Percentiles rank a stretch among this genome's conserved stretches.
phyloP scores from a whole-genome alignment of 2,329 filamentous ascomycete genomes.

The Hymenoscyphus linearis region DNA sequence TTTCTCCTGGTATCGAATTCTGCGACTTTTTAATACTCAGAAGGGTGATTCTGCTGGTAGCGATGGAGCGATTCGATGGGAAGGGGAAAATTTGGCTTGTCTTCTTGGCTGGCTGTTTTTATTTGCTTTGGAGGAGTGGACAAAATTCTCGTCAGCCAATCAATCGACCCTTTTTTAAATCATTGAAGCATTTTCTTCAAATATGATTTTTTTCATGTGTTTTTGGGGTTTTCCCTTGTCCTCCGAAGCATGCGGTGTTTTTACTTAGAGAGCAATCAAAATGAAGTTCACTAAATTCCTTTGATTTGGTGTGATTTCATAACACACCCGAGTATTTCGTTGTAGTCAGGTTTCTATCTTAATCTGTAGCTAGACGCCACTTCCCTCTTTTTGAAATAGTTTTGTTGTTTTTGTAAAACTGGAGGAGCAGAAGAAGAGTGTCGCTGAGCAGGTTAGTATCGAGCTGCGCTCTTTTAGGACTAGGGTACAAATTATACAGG shows the following conservation, averaged over 20 bases:
- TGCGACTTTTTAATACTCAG: conserved; percentile 30
- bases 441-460: too few relatives aligned
- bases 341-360: background rate
- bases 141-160: conserved; percentile 30
- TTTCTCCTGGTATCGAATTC: conserved; percentile 24
- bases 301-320: background rate
- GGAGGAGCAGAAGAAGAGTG: too few relatives aligned
- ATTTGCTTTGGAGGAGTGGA: conserved; percentile 26
- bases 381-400: too few relatives aligned
- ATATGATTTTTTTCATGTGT: conserved; percentile 17
- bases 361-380: too few relatives aligned
- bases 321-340: background rate
- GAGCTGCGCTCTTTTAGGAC: too few relatives aligned
- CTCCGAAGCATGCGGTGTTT: conserved; percentile 16
- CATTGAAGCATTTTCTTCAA: conserved; percentile 27
- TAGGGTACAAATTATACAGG: too few relatives aligned
- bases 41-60: conserved; percentile 32
- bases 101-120: conserved; percentile 28
- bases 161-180: conserved; percentile 23
- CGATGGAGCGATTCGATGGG: conserved; percentile 30
- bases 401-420: too few relatives aligned
- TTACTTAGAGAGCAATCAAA: conserved; percentile 25
- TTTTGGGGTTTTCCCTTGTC: conserved; percentile 20
- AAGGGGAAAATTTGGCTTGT: conserved; percentile 24
- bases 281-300: conserved; percentile 8